These are phyloP conservation scores for Cystofilobasidium bisporidii DNA, from an alignment of 768 basidiomycete species.

Conservation along the genomic window DNA sequence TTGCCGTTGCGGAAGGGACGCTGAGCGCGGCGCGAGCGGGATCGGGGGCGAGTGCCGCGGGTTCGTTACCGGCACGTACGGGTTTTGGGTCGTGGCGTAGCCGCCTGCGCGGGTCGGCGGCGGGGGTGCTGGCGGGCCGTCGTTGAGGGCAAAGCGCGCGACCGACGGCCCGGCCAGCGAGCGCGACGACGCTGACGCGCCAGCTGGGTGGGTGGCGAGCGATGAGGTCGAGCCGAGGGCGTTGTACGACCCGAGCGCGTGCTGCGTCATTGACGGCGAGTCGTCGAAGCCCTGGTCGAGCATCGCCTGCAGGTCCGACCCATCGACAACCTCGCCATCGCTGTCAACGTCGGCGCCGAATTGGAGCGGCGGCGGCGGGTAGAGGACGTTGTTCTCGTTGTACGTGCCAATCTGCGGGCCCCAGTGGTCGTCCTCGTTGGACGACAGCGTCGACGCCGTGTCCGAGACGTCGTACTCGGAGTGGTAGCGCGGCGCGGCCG, in stretches of 20 bases:
- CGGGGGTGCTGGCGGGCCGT: constrained; percentile 11
- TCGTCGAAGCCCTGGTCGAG: constrained; percentile 84
- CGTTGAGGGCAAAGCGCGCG: constrained; percentile 23
- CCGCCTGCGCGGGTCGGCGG: constrained; percentile 15
- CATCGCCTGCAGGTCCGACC: constrained; percentile 80
- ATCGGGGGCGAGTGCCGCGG: constrained; percentile 4
- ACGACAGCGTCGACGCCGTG: constrained; percentile 43
- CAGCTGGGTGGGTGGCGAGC: neutral
- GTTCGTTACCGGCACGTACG: constrained; percentile 9
- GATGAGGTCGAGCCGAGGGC: constrained; percentile 5
- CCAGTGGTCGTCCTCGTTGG: constrained; percentile 81
- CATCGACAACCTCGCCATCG: constrained; percentile 50
- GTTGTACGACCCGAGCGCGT: neutral
- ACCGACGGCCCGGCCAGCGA: constrained; percentile 7
- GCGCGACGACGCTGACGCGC: neutral
- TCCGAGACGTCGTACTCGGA: constrained; percentile 50
- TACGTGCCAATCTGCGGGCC: constrained; percentile 89
- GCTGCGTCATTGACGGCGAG: constrained; percentile 27
- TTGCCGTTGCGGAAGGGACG: constrained; percentile 5
- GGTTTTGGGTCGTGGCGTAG: constrained; percentile 1
- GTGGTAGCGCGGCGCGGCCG: constrained; percentile 6
- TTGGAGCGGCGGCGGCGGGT: constrained; percentile 78
- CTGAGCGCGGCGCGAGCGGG: constrained; percentile 3
- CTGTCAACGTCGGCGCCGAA: constrained; percentile 39
- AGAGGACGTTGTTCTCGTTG: constrained; percentile 64